phyloP scores from a whole-genome alignment of 306 rosid genomes.

The Cucurbita argyrosperma region DNA sequence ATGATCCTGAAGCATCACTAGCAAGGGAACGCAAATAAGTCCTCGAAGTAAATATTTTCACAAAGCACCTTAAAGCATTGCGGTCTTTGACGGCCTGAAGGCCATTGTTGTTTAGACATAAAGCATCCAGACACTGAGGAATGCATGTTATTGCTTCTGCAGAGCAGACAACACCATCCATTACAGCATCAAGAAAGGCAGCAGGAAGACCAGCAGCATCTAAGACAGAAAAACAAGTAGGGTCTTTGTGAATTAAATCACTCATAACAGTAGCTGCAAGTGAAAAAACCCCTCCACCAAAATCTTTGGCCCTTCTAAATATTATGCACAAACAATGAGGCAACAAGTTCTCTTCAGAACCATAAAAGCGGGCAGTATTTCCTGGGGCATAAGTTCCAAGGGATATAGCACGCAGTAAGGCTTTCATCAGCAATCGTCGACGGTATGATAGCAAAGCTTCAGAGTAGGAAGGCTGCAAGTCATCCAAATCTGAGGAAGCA shows the following conservation, averaged over 20 bases:
- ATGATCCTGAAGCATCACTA: constrained; percentile 67
- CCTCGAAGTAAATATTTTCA: constrained; percentile 80
- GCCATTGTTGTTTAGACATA: constrained; percentile 72
- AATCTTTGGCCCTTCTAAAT: constrained; percentile 72
- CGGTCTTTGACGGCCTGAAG: constrained; percentile 81
- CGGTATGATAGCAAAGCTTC: constrained; percentile 72
- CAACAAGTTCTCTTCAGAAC: constrained; percentile 79
- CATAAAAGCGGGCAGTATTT: constrained; percentile 59
- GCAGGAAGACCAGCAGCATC: constrained; percentile 90
- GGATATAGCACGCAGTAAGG: constrained; percentile 85
- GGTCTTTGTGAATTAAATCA: constrained; percentile 92
- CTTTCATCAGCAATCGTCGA: constrained; percentile 74
- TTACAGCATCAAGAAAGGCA: constrained; percentile 86
- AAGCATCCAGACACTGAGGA: constrained; percentile 91
- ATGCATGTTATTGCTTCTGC: constrained; percentile 91
- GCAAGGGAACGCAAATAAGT: constrained; percentile 67
- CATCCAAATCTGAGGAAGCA: constrained; percentile 48
- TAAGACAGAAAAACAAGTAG: constrained; percentile 79
- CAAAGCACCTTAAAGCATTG: constrained; percentile 85
- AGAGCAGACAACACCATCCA: constrained; percentile 85
- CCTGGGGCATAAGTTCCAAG: constrained; percentile 96
- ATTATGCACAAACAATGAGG: constrained; percentile 75
- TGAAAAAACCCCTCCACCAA: constrained; percentile 96
- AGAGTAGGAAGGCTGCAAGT: constrained; percentile 59
- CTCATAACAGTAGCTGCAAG: constrained; percentile 97